These are phyloP conservation scores for Malus sylvestris DNA, from an alignment of 306 rosid species.

Conservation along the genomic window DNA sequence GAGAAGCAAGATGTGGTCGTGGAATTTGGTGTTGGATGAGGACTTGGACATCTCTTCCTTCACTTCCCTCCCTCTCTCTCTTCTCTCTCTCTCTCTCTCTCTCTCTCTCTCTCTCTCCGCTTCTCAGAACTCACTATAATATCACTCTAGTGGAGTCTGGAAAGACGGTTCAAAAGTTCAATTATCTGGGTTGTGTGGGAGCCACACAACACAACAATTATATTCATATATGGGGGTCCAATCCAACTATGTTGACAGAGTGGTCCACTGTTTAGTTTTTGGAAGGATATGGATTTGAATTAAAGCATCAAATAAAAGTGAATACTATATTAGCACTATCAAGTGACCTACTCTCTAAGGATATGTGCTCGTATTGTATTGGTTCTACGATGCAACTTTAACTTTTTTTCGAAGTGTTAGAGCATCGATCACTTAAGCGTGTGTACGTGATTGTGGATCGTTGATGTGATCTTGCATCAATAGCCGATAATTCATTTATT, in stretches of 20 bases:
- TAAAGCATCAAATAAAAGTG: neutral
- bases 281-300: neutral
- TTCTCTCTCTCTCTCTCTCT: too few relatives aligned
- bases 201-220: neutral
- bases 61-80: neutral
- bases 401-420: too few relatives aligned
- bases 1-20: constrained; percentile 14
- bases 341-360: too few relatives aligned
- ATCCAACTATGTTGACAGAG: neutral
- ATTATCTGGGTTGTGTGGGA: neutral
- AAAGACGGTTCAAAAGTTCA: neutral
- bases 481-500: too few relatives aligned
- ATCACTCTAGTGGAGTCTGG: neutral
- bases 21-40: neutral
- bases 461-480: too few relatives aligned
- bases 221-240: neutral
- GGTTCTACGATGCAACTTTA: too few relatives aligned
- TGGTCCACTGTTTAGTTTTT: neutral
- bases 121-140: neutral
- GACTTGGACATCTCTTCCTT: constrained; percentile 6
- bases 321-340: too few relatives aligned
- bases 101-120: neutral
- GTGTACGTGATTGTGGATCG: too few relatives aligned
- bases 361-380: too few relatives aligned
- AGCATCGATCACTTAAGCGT: too few relatives aligned